Percentiles rank a stretch among this genome's conserved stretches.
These are phyloP conservation scores for Tulasnella sp. DNA, from an alignment of 768 basidiomycete species.

Conservation along the genomic window DNA sequence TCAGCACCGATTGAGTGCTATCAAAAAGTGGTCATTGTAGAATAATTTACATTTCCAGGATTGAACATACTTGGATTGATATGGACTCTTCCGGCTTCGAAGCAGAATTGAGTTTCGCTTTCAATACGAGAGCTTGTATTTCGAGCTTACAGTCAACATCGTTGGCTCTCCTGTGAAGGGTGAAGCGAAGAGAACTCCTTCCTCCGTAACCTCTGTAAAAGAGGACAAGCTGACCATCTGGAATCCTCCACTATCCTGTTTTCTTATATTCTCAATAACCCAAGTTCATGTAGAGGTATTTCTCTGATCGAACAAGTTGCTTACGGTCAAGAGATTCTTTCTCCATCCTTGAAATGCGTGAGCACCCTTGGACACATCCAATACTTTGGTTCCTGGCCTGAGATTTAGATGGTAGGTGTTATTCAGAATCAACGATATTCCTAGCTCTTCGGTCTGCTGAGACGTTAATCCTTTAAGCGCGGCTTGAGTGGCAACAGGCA, in stretches of 20 bases:
- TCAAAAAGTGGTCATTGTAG: slow-evolving; percentile 32
- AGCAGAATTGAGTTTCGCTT: not conserved
- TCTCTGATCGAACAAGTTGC: slow-evolving; percentile 2
- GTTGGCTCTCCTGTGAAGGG: slow-evolving; percentile 81
- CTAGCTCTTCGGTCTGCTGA: slow-evolving; percentile 64
- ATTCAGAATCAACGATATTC: slow-evolving; percentile 13
- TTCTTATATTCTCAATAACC: not conserved
- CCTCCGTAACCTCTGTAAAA: slow-evolving; percentile 76
- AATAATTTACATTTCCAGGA: too few relatives aligned
- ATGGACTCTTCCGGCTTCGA: slow-evolving; percentile 80
- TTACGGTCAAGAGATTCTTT: slow-evolving; percentile 69
- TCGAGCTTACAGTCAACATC: slow-evolving; percentile 67
- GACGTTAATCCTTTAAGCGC: slow-evolving; percentile 85
- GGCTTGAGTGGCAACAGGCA: slow-evolving; percentile 88
- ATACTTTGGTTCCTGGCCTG: slow-evolving; percentile 63
- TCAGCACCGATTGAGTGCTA: slow-evolving; percentile 86
- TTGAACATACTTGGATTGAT: slow-evolving; percentile 16
- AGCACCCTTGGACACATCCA: slow-evolving; percentile 69
- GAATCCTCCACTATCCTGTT: slow-evolving; percentile 79
- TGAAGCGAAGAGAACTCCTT: slow-evolving; percentile 73
- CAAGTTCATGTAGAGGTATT: not conserved
- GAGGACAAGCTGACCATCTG: slow-evolving; percentile 56
- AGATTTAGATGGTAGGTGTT: slow-evolving; percentile 62
- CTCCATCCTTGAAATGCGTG: slow-evolving; percentile 85
- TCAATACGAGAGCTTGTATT: not conserved